Evolutionary conservation across 2,329 filamentous ascomycete species (phyloP).

Genomic region (Hymenoscyphus infarciens): DNA sequence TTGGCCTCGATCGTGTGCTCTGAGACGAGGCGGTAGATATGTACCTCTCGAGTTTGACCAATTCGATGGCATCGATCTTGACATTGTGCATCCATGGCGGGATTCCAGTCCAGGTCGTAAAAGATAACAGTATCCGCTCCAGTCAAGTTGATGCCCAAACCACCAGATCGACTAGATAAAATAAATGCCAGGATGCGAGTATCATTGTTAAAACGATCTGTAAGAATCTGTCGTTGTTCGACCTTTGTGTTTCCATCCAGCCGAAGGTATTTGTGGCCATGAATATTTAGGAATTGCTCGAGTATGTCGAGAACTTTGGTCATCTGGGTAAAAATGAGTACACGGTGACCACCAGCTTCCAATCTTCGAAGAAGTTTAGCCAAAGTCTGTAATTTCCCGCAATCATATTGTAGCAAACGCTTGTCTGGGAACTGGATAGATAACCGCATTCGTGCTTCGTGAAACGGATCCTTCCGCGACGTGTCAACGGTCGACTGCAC

Average conservation of each 20-base stretch:
- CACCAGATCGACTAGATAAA: slow-evolving; percentile 87
- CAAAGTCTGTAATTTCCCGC: slow-evolving; percentile 89
- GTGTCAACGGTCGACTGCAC: slow-evolving; percentile 56
- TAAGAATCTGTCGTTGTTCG: slow-evolving; percentile 90
- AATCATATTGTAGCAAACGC: slow-evolving; percentile 94
- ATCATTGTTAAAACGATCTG: slow-evolving; percentile 95
- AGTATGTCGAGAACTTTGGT: slow-evolving; percentile 97
- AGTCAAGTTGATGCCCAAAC: slow-evolving; percentile 92
- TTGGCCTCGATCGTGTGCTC: slow-evolving; percentile 97
- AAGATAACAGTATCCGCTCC: slow-evolving; percentile 98
- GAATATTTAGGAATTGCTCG: slow-evolving; percentile 96
- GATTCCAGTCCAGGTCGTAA: slow-evolving; percentile 99
- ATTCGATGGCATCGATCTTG: slow-evolving; percentile 97
- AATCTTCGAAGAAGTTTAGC: slow-evolving; percentile 82
- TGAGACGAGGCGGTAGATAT: slow-evolving; percentile 92
- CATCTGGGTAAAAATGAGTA: slow-evolving; percentile 99
- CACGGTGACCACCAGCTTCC: slow-evolving; percentile 86
- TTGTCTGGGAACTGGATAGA: slow-evolving; percentile 98
- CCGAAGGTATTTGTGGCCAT: slow-evolving; percentile 93
- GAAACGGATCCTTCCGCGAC: slow-evolving; percentile 75
- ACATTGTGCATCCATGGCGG: slow-evolving; percentile 99
- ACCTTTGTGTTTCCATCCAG: slow-evolving; percentile 96
- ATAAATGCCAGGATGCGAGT: slow-evolving; percentile 92
- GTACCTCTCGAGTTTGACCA: slow-evolving; percentile 93
- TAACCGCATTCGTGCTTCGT: slow-evolving; percentile 85